Evolutionary conservation across 179 eudicot species (phyloP), one percentile per base, ranked within the genome.

Genomic region (Amaranthus tricolor): DNA sequence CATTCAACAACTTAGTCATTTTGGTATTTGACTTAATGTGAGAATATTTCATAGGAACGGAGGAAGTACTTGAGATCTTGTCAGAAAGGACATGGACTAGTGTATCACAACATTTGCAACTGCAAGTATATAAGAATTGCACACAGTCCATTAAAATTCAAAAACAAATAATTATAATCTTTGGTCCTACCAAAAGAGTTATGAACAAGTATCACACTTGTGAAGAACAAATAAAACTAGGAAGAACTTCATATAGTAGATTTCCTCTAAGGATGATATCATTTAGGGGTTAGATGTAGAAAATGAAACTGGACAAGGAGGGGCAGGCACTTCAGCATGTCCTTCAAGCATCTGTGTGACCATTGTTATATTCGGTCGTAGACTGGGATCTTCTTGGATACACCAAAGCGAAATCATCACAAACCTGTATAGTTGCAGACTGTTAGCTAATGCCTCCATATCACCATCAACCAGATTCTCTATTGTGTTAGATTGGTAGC

Each of bases 341-440:
- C 82, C 84, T 57, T 83, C 82, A 17, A 83, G 75, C 86, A 77
- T 80, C 40, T 62, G 82, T 64, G 52, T 21, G 55, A 78, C 82
- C 72, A 7, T 58, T 64, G 59, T 80, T 84, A 83, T 83, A 10
- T 75, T 51, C 2, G 84, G 86, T 73, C 86, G 70, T 6, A 57
- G 70, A 45, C 51, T 65, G 13, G 82, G 86, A 21, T 83, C 79
- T 53, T 83, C 79, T 63, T 83, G 79, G 49, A 83, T 24, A 40
- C 84, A 80, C 77, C 86, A 80, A 44, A 83, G 70, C 5, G 84
- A 79, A n/a, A 69, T 65, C 71, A 15, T 47, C 17, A 80, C 70
- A 55, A 71, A 77, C 56, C 79, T 69, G 64, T 68, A 24, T 6
- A 77, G 14, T 11, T 8, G 74, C 9, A n/a, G 19, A 14, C 19